Evolutionary conservation across 768 basidiomycete species (phyloP).

Genomic region (Daedaleopsis nitida): DNA sequence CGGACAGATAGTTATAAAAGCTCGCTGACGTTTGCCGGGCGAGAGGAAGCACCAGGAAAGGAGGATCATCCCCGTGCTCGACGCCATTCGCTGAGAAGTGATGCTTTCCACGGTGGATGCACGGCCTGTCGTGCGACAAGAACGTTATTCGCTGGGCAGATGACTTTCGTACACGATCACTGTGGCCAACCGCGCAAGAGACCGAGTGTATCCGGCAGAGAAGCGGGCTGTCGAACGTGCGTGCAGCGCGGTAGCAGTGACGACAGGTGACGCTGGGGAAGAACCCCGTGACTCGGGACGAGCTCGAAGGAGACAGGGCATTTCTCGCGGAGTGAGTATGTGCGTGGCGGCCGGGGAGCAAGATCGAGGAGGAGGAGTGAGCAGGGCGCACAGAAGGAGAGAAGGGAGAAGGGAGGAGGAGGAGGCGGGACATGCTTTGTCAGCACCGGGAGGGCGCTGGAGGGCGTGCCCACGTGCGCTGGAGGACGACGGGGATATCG

Average conservation of each 20-base stretch:
- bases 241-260: slow-evolving; percentile 7
- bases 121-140: slow-evolving; percentile 15
- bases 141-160: slow-evolving; percentile 15
- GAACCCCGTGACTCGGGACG: background rate
- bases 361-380: background rate
- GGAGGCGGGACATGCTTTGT: slow-evolving; percentile 21
- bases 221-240: slow-evolving; percentile 21
- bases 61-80: slow-evolving; percentile 18
- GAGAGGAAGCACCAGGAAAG: background rate
- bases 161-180: slow-evolving; percentile 8
- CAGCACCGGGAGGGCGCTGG: slow-evolving; percentile 21
- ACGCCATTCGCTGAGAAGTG: slow-evolving; percentile 15
- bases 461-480: slow-evolving; percentile 36
- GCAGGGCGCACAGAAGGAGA: background rate
- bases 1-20: background rate
- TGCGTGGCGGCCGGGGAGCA: background rate
- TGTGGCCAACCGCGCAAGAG: slow-evolving; percentile 3
- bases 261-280: slow-evolving; percentile 3
- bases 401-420: background rate
- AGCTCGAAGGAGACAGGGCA: background rate
- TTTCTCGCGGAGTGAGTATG: background rate
- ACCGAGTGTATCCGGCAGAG: slow-evolving; percentile 13
- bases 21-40: background rate
- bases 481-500: slow-evolving; percentile 9
- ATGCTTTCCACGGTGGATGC: slow-evolving; percentile 12